Conservation (phyloP, 768 basidiomycete species). For the Infundibulicybe gibba region DNA sequence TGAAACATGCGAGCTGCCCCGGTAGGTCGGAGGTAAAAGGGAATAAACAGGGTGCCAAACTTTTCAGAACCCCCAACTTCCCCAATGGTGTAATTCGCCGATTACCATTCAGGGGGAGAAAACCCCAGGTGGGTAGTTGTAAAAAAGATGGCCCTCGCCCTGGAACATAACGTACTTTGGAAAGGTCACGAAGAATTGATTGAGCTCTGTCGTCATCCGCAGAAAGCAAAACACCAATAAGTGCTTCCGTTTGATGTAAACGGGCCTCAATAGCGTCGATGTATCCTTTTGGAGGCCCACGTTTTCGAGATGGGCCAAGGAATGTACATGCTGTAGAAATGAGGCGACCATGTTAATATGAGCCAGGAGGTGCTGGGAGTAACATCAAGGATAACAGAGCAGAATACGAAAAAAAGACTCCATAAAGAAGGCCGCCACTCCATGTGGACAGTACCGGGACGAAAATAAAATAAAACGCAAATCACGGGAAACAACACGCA, state of each 20-base stretch:
- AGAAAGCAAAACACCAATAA: conserved; percentile 78
- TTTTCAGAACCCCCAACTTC: no score
- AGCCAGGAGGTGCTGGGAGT: conserved; percentile 6
- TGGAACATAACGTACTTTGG: conserved; percentile 34
- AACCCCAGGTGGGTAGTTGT: no score
- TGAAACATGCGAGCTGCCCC: background rate
- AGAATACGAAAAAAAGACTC: no score
- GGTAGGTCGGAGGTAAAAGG: no score
- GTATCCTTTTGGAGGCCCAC: conserved; percentile 91
- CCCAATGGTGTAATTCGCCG: no score
- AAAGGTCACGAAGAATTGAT: conserved; percentile 45
- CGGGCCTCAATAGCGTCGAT: conserved; percentile 93
- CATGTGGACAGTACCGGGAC: background rate
- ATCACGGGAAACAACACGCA: conserved; percentile 28
- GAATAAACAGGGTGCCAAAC: no score
- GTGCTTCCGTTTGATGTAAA: conserved; percentile 86
- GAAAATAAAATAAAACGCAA: conserved; percentile 5
- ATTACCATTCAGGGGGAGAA: no score
- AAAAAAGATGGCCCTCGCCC: background rate
- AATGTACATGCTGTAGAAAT: conserved; percentile 63
- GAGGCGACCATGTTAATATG: conserved; percentile 6
- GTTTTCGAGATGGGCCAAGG: conserved; percentile 74
- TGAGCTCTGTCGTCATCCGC: conserved; percentile 37
- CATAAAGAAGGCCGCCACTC: no score
- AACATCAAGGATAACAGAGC: conserved; percentile 6